Percentiles rank a stretch among this genome's conserved stretches.
Conservation (phyloP, 345 rosid genomes). For the Hevea brasiliensis region DNA sequence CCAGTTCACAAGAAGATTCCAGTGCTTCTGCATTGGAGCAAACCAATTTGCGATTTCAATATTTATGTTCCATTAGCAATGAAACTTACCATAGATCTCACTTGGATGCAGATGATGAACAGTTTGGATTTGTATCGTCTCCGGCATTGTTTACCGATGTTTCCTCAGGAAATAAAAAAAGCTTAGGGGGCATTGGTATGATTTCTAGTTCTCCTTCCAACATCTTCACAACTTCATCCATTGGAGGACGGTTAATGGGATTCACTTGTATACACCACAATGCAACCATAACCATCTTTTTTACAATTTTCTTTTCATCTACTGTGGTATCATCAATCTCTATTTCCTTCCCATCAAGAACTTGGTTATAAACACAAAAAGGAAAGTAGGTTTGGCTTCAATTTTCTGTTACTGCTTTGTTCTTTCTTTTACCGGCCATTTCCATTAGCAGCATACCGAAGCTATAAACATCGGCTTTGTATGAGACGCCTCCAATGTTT, state of each 20-base stretch:
- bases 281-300: slow-evolving; percentile 15
- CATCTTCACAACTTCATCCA: slow-evolving; percentile 20
- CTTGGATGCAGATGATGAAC: no score
- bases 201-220: slow-evolving; percentile 9
- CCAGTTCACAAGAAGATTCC: no score
- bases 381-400: slow-evolving; percentile 10
- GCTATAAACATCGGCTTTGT: slow-evolving; percentile 22
- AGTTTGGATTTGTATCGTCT: no score
- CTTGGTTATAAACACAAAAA: not conserved
- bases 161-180: slow-evolving; percentile 8
- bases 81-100: no score
- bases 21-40: no score
- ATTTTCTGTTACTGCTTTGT: not conserved
- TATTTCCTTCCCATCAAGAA: not conserved
- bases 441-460: slow-evolving; percentile 19
- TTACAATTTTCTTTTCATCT: slow-evolving; percentile 8
- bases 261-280: no score
- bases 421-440: slow-evolving; percentile 14
- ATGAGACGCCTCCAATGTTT: slow-evolving; percentile 13
- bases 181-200: slow-evolving; percentile 2
- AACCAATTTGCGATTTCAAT: no score
- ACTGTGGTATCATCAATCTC: slow-evolving; percentile 2
- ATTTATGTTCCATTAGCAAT: no score
- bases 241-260: slow-evolving; percentile 12
- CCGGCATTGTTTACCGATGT: not conserved